Conservation (phyloP, 495 filamentous ascomycete species). For the Entonaema liquescens region DNA sequence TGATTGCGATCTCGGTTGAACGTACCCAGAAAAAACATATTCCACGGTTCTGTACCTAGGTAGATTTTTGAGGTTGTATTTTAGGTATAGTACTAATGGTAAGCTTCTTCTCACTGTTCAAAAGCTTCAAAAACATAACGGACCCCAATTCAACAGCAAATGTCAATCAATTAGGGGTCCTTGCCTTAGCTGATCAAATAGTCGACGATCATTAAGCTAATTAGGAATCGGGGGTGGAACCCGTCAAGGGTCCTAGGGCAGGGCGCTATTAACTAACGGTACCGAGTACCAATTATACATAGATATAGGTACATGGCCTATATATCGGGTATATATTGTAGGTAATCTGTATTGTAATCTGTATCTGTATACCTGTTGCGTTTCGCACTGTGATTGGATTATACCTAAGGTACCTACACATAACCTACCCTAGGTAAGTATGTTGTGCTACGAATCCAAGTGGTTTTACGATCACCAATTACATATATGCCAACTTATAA, state of each 20-base stretch:
- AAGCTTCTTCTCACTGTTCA: background rate
- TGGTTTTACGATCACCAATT: background rate
- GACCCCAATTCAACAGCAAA: conserved; percentile 8
- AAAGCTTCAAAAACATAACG: conserved; percentile 4
- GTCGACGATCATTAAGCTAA: conserved; percentile 20
- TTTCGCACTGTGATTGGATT: conserved; percentile 20
- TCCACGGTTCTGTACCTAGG: no score
- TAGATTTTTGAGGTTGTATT: no score
- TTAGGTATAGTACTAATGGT: background rate
- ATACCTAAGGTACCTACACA: no score
- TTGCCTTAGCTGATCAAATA: conserved; percentile 23
- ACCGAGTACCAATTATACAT: conserved; percentile 13
- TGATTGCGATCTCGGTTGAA: conserved; percentile 11
- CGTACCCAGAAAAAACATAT: no score
- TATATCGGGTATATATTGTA: background rate
- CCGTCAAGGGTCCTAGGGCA: conserved; percentile 4
- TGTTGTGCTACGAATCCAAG: background rate
- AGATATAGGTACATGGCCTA: background rate
- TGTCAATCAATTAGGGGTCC: conserved; percentile 27
- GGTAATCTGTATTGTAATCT: no score
- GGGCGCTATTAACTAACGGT: background rate
- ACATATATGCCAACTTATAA: background rate
- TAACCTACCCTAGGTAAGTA: no score
- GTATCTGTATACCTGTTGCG: conserved; percentile 5
- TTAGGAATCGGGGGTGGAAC: conserved; percentile 23